Base-by-base conservation (phyloP, 202 grass and related monocot genomes). In the Carex sylvatica region DNA sequence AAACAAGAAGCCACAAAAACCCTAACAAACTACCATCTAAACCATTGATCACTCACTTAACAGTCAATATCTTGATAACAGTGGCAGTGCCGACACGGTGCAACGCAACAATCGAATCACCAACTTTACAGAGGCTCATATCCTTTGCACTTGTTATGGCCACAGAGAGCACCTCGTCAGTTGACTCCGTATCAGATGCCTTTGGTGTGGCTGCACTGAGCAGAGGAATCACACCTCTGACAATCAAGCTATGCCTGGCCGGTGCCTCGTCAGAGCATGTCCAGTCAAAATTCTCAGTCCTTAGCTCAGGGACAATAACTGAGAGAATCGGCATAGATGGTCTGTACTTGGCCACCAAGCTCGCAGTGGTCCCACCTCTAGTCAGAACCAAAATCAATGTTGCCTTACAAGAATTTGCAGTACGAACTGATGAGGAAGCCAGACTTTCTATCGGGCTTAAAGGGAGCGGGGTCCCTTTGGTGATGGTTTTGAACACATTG, bases 341-440 rank as follows among this genome's bases (percentile, higher is more conserved):
- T 62, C 92, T 89, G 79, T 97, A 92, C 90, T 97, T 97, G 0
- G 94, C 91, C 16, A 92, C 90, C 0, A 97, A 84, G 52, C 85
- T 97, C 51, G 94, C 90, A 0, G 90, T 92, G 74, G 88, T 89
- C 5, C 92, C 92, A 46, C 92, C 92, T 81, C 92, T 92, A 3
- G 94, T 97, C 35, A 97, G 86, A 51, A 97, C 92, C 88, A 97
- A 82, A 52, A 97, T 94, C 35, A 97, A 86, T 18, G 90, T 87
- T 42, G 90, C 90, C 35, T 89, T 92, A 16, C 82, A 36, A 9
- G 89, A 82, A 23, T 92, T 89, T 8, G 92, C 94, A 0, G 90
- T 91, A 9, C 74, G 86, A 54, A 94, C 94, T 0, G 90, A 85
- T 33, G 90, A 97, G 49, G 92, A 97, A 52, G 94, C 94, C 80